Evolutionary conservation across 345 rosid genomes (phyloP).

Genomic region (Pelargonium nanum): DNA sequence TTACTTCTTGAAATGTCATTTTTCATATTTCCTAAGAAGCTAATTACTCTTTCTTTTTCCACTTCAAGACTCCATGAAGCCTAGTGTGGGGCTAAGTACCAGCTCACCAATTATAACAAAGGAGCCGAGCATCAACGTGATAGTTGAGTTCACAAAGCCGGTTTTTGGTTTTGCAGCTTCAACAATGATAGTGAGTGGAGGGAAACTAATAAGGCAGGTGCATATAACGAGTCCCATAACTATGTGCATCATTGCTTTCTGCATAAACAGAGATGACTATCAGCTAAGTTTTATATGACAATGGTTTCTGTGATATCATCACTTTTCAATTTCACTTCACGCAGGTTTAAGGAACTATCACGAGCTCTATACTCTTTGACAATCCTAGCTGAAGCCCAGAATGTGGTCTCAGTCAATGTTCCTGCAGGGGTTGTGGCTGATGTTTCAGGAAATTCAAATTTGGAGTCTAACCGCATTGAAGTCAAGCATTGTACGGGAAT

Average conservation of each 20-base stretch:
- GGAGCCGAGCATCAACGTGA: conserved; percentile 25
- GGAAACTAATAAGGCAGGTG: conserved; percentile 53
- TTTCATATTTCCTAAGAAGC: not conserved
- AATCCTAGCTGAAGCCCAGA: conserved; percentile 18
- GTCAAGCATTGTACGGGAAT: conserved; percentile 33
- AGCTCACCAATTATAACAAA: conserved; percentile 27
- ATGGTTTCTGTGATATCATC: too few relatives aligned
- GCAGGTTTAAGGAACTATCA: conserved; percentile 35
- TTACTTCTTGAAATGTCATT: not conserved
- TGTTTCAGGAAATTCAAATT: conserved; percentile 39
- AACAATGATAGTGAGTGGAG: conserved; percentile 33
- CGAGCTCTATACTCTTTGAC: conserved; percentile 41
- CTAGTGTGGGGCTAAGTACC: conserved; percentile 32
- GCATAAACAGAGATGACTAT: conserved; percentile 3
- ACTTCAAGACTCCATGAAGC: conserved; percentile 26
- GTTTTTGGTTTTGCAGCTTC: conserved; percentile 41
- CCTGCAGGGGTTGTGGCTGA: conserved; percentile 35
- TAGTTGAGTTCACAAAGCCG: conserved; percentile 45
- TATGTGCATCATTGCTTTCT: conserved; percentile 3
- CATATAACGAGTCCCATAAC: conserved; percentile 13
- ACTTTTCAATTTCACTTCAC: conserved; percentile 9
- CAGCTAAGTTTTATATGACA: too few relatives aligned
- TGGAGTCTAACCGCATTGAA: conserved; percentile 34
- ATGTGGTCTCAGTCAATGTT: conserved; percentile 23
- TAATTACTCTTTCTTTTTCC: conserved; percentile 8